A percentile compares a stretch with the other conserved stretches of the same genome.
These are phyloP conservation scores for Cyanidiococcus yangmingshanensis DNA, from an alignment of 23 red algal genomes.

Conservation along the genomic window DNA sequence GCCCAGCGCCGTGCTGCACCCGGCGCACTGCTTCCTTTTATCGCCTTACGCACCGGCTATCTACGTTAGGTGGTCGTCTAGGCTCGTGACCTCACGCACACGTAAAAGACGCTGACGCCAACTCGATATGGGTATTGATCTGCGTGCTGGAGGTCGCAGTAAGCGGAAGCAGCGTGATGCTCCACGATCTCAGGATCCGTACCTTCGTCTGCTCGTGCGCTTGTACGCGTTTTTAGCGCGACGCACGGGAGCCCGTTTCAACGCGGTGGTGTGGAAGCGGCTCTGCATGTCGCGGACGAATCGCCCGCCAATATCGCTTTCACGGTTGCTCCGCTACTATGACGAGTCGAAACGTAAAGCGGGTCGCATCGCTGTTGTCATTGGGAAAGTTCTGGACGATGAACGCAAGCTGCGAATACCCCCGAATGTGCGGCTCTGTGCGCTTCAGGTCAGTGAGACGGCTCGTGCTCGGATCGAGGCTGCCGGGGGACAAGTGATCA, in stretches of 20 bases:
- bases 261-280: constrained; percentile 64
- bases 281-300: constrained; percentile 97
- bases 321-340: constrained; percentile 27
- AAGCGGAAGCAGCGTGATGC: constrained; percentile 53
- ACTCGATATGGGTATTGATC: constrained; percentile 73
- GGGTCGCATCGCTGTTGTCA: constrained; percentile 42
- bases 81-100: no score
- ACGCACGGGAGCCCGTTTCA: constrained; percentile 80
- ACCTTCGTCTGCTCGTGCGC: constrained; percentile 73
- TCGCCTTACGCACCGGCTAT: no score
- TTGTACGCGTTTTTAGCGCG: constrained; percentile 89
- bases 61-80: no score
- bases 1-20: no score
- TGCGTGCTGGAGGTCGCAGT: constrained; percentile 84
- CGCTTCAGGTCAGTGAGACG: constrained; percentile 65
- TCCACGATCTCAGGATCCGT: constrained; percentile 82
- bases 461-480: constrained; percentile 80
- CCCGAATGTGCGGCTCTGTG: constrained; percentile 65
- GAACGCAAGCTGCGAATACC: constrained; percentile 76
- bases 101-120: background rate
- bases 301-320: constrained; percentile 73
- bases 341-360: background rate
- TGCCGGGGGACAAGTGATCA: constrained; percentile 80
- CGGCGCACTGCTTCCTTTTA: no score
- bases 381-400: constrained; percentile 91